Evolutionary conservation across 352 stramenopile genomes (phyloP), one percentile per base, ranked within the genome.

Genomic region (Aphanomyces euteiches): DNA sequence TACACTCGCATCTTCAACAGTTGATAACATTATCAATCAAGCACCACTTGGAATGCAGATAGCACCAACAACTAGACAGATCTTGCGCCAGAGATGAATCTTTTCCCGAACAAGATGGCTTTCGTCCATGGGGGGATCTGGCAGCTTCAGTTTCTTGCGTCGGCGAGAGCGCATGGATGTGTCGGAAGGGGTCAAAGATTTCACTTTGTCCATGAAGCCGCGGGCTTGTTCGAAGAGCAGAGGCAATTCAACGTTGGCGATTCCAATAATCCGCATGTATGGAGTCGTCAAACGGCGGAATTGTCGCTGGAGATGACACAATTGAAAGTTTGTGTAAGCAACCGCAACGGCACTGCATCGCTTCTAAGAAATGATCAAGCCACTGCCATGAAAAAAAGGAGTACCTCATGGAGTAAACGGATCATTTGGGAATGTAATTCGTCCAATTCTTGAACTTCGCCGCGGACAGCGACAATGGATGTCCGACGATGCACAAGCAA

Each of bases 1-100:
- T 95, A 95, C 75, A 95, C 87, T 69, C 85, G 87, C 38, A 93
- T 95, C 50, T 95, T 95, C 70, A 95, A 92, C 70, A 95, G 87
- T 60, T 89, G 50, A 7, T 58, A 60, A 15, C 8, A 2, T 67
- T 47, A 39, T 12, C 57, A 68, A 4, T 58, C 63, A n/a, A 43
- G 40, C 19, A 67, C 19, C 10, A 58, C 57, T 13, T 28, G 50
- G 38, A 19, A n/a, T 21, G 40, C 36, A 66, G 15, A 66, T 38
- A 21, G 7, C 21, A 15, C 40, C 64, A 13, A 70, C 53, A 7
- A 34, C n/a, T 21, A 21, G 38, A 34, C 17, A 34, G 50, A 70
- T 40, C 19, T 41, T 37, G 5, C 64, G 47, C 64, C 64, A 70
- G 13, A 70, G 40, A 7, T 60, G 47, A n/a, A 70, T 56, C 40